Percentiles rank a stretch among this genome's conserved stretches.
These are phyloP conservation scores for Penicillium sp. DNA, from an alignment of 2,329 filamentous ascomycete species.

Conservation along the genomic window DNA sequence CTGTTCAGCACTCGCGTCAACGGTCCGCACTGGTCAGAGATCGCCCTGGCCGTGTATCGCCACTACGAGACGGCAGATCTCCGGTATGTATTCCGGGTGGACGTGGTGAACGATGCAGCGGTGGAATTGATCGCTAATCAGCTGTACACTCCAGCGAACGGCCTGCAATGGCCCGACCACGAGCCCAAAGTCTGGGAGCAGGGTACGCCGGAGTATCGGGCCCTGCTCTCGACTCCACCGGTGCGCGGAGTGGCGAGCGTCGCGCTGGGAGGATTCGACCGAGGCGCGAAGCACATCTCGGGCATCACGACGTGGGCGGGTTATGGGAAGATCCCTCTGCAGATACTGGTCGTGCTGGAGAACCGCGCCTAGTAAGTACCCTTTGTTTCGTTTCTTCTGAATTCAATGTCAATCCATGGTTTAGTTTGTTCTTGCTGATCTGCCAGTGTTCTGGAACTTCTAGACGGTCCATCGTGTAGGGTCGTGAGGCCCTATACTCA, in stretches of 20 bases:
- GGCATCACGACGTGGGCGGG: background rate
- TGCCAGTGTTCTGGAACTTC: too few species aligned
- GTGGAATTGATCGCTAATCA: background rate
- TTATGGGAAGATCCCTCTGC: background rate
- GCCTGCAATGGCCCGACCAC: background rate
- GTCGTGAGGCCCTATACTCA: too few species aligned
- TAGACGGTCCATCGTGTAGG: too few species aligned
- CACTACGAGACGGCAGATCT: slow-evolving; percentile 3
- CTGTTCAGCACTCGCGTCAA: slow-evolving; percentile 1
- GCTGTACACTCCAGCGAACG: background rate
- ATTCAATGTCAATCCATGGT: too few species aligned
- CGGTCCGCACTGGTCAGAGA: slow-evolving; percentile 12
- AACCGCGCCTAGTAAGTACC: too few species aligned
- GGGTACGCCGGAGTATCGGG: slow-evolving; percentile 3
- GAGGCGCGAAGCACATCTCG: slow-evolving; percentile 4
- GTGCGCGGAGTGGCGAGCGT: slow-evolving; percentile 5
- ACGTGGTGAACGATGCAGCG: slow-evolving; percentile 3
- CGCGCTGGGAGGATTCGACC: slow-evolving; percentile 5
- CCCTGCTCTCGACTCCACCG: slow-evolving; percentile 5
- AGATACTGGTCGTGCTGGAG: too few species aligned
- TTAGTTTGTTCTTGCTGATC: too few species aligned
- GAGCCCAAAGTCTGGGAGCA: slow-evolving; percentile 1
- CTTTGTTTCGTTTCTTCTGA: too few species aligned
- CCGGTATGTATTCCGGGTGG: slow-evolving; percentile 6
- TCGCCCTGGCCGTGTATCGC: slow-evolving; percentile 7